Base-by-base conservation (phyloP, 1,284 basidiomycete genomes). In the Pyrrhoderma noxium region DNA sequence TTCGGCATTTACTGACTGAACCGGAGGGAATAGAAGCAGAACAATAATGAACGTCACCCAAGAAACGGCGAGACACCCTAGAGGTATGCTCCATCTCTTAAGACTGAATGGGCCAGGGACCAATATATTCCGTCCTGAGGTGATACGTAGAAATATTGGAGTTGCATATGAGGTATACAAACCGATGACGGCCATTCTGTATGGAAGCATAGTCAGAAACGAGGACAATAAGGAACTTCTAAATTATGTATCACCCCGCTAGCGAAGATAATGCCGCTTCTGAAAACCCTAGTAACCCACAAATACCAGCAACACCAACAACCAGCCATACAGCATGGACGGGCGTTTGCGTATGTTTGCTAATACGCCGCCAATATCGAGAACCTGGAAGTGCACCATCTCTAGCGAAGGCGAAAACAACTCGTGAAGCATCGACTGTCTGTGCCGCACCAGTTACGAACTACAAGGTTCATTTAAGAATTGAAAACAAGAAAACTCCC, bases 271-370 rank as follows among this genome's bases (percentile, higher is more conserved):
- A 60, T 8, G 82, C 82, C 1, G 83, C 71, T 40, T 63, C 62
- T 7, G 80, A 83, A 62, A 87, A 85, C 0, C 83, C 81, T 2
- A 87, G 66, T 2, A 84, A 62, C 14, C 83, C 84, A 46, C 78
- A 79, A 18, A 87, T 58, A 1, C 69, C 79, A 2, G 82, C 66
- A 23, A 67, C 60, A 25, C 67, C 63, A 65, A 85, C 81, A n/a
- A 85, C 83, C 38, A 85, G 70, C 83, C 84, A 86, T 3, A 83
- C 83, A 1, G 83, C 83, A 56, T 84, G 77, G 13, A 86, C 82
- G 0, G 84, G 83, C 1, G 84, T 86, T 57, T 77, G 74, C 5
- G 81, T 84, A 53, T 62, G 60, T 5, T 48, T 60, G 56, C 82
- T 82, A 46, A 86, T 72, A 50, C 64, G 66, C 58, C 83, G 83